Base-by-base conservation (phyloP, 495 filamentous ascomycete species). In the Neurospora pannonica region DNA sequence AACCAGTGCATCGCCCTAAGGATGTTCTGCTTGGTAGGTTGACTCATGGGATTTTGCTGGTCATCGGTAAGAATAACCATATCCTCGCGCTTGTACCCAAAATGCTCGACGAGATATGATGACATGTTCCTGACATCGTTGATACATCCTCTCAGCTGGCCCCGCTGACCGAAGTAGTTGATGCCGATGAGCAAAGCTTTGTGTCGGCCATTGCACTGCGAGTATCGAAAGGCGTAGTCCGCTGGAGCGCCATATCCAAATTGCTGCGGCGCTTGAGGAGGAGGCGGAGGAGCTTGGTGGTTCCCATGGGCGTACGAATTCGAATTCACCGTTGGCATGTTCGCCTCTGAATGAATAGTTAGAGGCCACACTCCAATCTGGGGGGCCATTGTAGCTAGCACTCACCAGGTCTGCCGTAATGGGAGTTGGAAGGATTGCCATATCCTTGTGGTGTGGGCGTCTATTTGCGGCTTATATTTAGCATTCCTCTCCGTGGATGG, bases 81-180 rank as follows among this genome's bases (percentile, higher is more conserved):
- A 82, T 98, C 95, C 80, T 98, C 96, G 62, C 96, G 88, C 79
- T 94, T 92, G 82, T 98, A 99, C 39, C 93, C 92, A 79, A 97
- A 99, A 77, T 93, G 91, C 78, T 95, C 90, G 79, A 95, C 93
- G 70, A 99, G 86, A 78, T 97, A 99, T 71, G 87, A 86, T 34
- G 94, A 97, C 96, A 99, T 97, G 81, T 98, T 98, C 84, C 95
- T 93, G 48, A 97, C 97, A 81, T 99, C 96, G 81, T 98, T 98
- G 86, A 98, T 98, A 81, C 96, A 99, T 71, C 96, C 96, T 70
- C 94, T 84, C 60, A 99, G 85, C 85, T 98, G 93, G 72, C 95
- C 95, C 72, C 92, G 89, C 81, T 98, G 96, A 62, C 91, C 89
- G 77, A 98, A 98, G 83, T 99, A 99, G 84, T 99, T 99, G 86